Evolutionary conservation across 2,329 filamentous ascomycete genomes (phyloP).

Genomic region (Periconia sp.): DNA sequence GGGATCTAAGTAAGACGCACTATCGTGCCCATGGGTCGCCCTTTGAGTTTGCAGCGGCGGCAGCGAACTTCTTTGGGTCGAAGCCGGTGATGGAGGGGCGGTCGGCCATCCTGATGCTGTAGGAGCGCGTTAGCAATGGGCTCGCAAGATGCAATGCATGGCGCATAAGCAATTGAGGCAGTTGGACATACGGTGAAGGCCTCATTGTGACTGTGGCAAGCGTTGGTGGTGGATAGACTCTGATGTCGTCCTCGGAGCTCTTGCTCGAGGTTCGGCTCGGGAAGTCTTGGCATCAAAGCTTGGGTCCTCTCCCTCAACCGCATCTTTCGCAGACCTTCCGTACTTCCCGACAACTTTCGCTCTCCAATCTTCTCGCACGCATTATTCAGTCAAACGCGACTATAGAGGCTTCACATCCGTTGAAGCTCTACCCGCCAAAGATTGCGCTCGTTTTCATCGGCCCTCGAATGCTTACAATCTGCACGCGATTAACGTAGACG

Average conservation of each 20-base stretch:
- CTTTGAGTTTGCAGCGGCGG: conserved; percentile 67
- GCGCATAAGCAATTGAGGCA: conserved; percentile 7
- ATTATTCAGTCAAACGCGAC: neutral
- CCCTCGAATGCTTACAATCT: conserved; percentile 5
- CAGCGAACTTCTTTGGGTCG: conserved; percentile 80
- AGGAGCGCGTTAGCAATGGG: conserved; percentile 23
- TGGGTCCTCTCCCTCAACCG: conserved; percentile 8
- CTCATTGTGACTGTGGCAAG: conserved; percentile 26
- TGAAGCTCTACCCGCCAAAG: too few relatives aligned
- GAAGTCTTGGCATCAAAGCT: conserved; percentile 15
- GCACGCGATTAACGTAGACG: conserved; percentile 5
- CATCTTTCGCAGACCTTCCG: neutral
- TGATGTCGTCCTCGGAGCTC: conserved; percentile 25
- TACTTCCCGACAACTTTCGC: conserved; percentile 2
- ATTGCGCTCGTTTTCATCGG: too few relatives aligned
- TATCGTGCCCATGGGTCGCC: conserved; percentile 68
- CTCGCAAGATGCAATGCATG: neutral
- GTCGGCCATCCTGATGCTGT: conserved; percentile 55
- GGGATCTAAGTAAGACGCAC: conserved; percentile 48
- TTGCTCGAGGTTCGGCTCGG: conserved; percentile 12
- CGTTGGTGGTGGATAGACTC: conserved; percentile 23
- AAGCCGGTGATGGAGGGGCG: conserved; percentile 88
- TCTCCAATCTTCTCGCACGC: neutral
- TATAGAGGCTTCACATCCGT: too few relatives aligned
- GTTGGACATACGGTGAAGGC: conserved; percentile 30